Conservation (phyloP, 805 yeast genomes). For the Citeromyces nyonsensis region DNA sequence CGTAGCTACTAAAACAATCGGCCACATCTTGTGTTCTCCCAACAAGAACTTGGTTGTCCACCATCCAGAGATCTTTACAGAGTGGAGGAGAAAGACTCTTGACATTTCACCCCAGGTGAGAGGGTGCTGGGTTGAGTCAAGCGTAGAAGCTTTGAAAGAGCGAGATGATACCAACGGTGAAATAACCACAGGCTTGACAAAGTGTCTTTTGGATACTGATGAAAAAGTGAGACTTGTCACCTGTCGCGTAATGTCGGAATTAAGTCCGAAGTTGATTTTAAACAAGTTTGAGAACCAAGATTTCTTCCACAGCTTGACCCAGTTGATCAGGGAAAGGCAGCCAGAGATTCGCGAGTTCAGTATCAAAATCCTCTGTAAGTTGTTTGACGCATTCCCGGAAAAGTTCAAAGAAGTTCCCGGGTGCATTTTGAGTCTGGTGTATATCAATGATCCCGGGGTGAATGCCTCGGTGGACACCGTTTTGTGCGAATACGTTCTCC, state of each 20-base stretch:
- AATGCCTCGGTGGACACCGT: constrained; percentile 49
- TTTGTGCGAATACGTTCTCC: constrained; percentile 45
- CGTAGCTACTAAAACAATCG: constrained; percentile 61
- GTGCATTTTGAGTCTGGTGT: constrained; percentile 45
- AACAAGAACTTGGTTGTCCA: constrained; percentile 39
- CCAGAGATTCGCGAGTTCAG: constrained; percentile 46
- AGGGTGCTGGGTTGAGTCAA: constrained; percentile 50
- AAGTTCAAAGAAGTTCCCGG: constrained; percentile 43
- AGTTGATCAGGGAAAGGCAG: constrained; percentile 59
- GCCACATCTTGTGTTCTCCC: constrained; percentile 41
- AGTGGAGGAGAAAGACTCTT: constrained; percentile 63
- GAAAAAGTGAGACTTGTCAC: constrained; percentile 57
- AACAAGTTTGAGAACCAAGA: constrained; percentile 27
- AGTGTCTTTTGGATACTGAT: constrained; percentile 61
- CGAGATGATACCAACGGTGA: constrained; percentile 34
- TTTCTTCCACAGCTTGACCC: constrained; percentile 38
- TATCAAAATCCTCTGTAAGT: constrained; percentile 32
- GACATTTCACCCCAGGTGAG: constrained; percentile 58
- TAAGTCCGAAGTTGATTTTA: constrained; percentile 31
- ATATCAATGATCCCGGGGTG: constrained; percentile 56
- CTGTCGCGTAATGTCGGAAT: constrained; percentile 28
- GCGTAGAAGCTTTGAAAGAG: constrained; percentile 26
- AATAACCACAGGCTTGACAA: constrained; percentile 39
- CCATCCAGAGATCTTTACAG: constrained; percentile 45
- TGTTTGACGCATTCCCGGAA: constrained; percentile 25